Evolutionary conservation across 306 rosid species (phyloP).

Genomic region (Arachis hypogaea): DNA sequence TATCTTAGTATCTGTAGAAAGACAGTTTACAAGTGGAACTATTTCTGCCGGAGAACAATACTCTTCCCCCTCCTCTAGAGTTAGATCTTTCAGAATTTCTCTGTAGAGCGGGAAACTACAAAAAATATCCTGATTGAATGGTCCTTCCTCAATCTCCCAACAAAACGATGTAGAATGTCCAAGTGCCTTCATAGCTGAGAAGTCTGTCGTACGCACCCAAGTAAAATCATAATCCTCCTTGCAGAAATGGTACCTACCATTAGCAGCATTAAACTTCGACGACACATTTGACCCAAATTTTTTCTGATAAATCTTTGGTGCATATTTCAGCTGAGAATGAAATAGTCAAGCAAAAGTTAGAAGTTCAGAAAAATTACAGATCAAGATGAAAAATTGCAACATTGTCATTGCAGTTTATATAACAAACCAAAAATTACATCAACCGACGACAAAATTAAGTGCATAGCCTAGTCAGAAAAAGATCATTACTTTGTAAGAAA

Average conservation of each 20-base stretch:
- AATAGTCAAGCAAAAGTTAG: not conserved
- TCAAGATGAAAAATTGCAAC: not conserved
- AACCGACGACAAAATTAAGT: not conserved
- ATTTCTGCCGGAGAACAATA: slow-evolving; percentile 51
- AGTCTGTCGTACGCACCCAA: slow-evolving; percentile 88
- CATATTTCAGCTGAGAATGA: slow-evolving; percentile 73
- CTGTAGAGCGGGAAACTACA: slow-evolving; percentile 60
- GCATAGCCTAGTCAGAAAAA: not conserved
- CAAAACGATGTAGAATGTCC: slow-evolving; percentile 76
- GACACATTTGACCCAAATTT: slow-evolving; percentile 57
- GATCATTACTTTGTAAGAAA: not conserved
- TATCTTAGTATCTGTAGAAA: slow-evolving; percentile 40
- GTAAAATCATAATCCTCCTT: slow-evolving; percentile 74
- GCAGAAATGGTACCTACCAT: slow-evolving; percentile 67
- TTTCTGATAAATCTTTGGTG: slow-evolving; percentile 69
- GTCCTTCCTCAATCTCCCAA: slow-evolving; percentile 70
- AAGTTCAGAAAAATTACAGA: not conserved
- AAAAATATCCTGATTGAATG: slow-evolving; percentile 53
- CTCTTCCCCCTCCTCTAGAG: slow-evolving; percentile 58
- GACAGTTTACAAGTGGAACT: slow-evolving; percentile 71
- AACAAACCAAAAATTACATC: slow-evolving; percentile 1
- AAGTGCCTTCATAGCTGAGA: slow-evolving; percentile 61
- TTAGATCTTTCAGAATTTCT: slow-evolving; percentile 52
- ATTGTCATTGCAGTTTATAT: not conserved
- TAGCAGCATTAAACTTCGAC: slow-evolving; percentile 46